Conservation (phyloP, 805 yeast genomes). For the Yarrowia phangngaensis region DNA sequence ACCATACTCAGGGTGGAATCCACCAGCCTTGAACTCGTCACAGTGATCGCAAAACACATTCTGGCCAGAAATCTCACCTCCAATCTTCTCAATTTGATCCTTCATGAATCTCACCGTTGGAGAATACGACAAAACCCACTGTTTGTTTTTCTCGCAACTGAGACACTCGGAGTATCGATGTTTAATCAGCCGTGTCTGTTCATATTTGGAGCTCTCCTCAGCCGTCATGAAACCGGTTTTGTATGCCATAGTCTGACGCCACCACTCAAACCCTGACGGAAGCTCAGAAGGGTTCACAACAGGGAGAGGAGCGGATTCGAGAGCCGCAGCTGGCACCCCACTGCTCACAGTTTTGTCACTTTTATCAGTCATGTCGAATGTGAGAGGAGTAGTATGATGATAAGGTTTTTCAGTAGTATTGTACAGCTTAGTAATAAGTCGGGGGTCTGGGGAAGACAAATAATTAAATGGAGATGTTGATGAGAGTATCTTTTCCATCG, state of each 20-base stretch:
- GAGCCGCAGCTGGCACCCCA: background rate
- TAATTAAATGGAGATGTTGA: too few species aligned
- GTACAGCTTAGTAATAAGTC: too few species aligned
- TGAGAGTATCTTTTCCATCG: too few species aligned
- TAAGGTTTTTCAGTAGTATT: too few species aligned
- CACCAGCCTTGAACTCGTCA: slow-evolving; percentile 81
- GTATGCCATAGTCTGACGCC: slow-evolving; percentile 70
- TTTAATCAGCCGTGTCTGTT: slow-evolving; percentile 49
- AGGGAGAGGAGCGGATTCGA: slow-evolving; percentile 6
- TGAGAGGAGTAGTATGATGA: too few species aligned
- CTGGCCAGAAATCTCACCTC: slow-evolving; percentile 48
- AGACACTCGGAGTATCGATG: slow-evolving; percentile 54
- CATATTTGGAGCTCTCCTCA: slow-evolving; percentile 54
- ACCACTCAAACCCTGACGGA: slow-evolving; percentile 64
- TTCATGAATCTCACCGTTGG: slow-evolving; percentile 86
- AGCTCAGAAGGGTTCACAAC: slow-evolving; percentile 12
- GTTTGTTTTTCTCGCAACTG: slow-evolving; percentile 67
- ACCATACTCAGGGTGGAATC: slow-evolving; percentile 87
- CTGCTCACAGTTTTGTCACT: background rate
- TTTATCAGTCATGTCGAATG: background rate
- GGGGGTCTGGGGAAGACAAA: too few species aligned
- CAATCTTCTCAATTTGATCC: slow-evolving; percentile 69
- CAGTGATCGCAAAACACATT: slow-evolving; percentile 79
- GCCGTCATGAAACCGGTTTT: slow-evolving; percentile 63
- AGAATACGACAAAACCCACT: slow-evolving; percentile 67